Evolutionary conservation across 768 basidiomycete genomes (phyloP).

Genomic region (Chiua virens): DNA sequence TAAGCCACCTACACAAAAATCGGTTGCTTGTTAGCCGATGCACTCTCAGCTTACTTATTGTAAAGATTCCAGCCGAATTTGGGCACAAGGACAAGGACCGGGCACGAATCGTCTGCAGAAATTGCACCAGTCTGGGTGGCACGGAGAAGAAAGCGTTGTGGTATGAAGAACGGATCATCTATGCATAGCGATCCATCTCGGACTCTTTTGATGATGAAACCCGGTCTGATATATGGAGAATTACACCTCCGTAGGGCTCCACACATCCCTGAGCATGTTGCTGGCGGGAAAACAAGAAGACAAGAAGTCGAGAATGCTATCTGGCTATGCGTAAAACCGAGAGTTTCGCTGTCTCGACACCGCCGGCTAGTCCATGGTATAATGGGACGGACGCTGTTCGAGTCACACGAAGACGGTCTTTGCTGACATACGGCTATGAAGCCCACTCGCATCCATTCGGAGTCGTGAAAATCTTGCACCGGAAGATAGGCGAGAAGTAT

Average conservation of each 20-base stretch:
- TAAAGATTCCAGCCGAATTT: background rate
- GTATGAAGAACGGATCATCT: background rate
- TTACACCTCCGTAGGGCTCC: background rate
- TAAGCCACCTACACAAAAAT: background rate
- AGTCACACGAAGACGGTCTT: no score
- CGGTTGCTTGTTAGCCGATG: background rate
- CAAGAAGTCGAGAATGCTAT: background rate
- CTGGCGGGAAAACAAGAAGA: background rate
- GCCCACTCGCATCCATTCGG: slow-evolving; percentile 23
- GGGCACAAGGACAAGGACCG: no score
- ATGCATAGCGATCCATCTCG: background rate
- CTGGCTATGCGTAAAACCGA: background rate
- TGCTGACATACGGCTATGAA: background rate
- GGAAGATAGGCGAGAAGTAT: slow-evolving; percentile 31
- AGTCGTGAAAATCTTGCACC: slow-evolving; percentile 19
- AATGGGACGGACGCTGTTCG: background rate
- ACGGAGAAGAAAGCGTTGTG: background rate
- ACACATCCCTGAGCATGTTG: background rate
- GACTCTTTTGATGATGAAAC: background rate
- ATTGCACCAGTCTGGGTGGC: no score
- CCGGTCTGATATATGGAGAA: background rate
- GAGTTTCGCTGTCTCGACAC: background rate
- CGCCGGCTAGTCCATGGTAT: background rate
- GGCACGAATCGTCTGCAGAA: no score
- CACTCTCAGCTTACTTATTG: background rate